Evolutionary conservation across 192 early-diverging fungal species (phyloP).

Genomic region (Coemansia sp.): DNA sequence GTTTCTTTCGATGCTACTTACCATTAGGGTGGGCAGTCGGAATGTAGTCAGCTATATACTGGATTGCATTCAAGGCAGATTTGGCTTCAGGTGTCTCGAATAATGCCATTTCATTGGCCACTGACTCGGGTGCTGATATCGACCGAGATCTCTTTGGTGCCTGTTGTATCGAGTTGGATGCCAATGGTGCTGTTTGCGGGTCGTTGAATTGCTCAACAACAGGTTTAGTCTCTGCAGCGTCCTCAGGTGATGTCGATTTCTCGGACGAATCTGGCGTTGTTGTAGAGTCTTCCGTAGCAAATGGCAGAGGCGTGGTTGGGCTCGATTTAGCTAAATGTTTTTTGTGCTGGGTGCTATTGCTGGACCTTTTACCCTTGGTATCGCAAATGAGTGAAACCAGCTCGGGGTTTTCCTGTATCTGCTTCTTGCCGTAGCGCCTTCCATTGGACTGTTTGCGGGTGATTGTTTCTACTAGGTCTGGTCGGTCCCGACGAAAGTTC

Average conservation of each 20-base stretch:
- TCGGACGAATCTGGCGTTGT: background rate
- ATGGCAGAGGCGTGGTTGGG: background rate
- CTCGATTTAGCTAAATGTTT: background rate
- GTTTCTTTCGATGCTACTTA: background rate
- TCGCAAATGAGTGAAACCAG: background rate
- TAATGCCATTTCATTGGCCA: too few species aligned
- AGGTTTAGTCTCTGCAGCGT: background rate
- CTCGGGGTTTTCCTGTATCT: background rate
- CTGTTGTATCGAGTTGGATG: background rate
- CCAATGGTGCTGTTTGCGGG: background rate
- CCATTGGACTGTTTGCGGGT: slow-evolving; percentile 4
- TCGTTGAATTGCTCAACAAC: background rate
- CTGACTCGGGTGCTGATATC: background rate
- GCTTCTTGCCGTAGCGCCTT: background rate
- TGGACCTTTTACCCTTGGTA: background rate
- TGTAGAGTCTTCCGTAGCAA: background rate
- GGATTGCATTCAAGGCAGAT: background rate
- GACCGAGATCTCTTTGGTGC: background rate
- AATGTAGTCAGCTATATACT: background rate
- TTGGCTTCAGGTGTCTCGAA: background rate
- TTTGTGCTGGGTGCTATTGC: background rate
- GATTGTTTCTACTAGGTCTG: slow-evolving; percentile 14
- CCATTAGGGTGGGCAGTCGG: background rate
- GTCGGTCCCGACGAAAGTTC: slow-evolving; percentile 18
- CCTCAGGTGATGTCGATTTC: background rate